phyloP scores from a whole-genome alignment of 1,139 yeast genomes.

The Yamadazyma triangularis region DNA sequence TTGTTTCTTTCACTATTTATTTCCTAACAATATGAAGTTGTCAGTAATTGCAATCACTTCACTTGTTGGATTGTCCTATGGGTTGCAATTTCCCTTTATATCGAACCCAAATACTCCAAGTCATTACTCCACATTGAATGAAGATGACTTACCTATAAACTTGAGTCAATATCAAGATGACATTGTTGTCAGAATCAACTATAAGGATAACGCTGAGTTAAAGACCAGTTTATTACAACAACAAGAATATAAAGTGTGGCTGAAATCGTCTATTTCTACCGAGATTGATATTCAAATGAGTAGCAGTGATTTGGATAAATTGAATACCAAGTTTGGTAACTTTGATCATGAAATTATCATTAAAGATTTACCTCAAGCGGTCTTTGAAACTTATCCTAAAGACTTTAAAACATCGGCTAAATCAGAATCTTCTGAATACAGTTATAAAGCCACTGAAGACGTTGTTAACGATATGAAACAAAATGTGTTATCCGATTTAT shows the following conservation, averaged over 20 bases:
- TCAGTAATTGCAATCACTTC: not conserved
- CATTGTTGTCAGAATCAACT: slow-evolving; percentile 45
- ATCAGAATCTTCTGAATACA: slow-evolving; percentile 7
- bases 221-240: slow-evolving; percentile 14
- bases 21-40: not conserved
- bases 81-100: slow-evolving; percentile 2
- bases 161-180: slow-evolving; percentile 46
- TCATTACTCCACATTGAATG: slow-evolving; percentile 15
- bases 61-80: not conserved
- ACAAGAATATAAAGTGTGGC: slow-evolving; percentile 25
- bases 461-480: slow-evolving; percentile 14
- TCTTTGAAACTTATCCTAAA: slow-evolving; percentile 52
- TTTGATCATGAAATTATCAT: slow-evolving; percentile 37
- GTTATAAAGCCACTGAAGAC: slow-evolving; percentile 17
- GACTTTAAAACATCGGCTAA: slow-evolving; percentile 10
- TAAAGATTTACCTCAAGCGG: slow-evolving; percentile 51
- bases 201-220: slow-evolving; percentile 15
- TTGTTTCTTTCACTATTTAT: too few relatives aligned
- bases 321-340: slow-evolving; percentile 17
- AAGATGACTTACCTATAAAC: slow-evolving; percentile 39
- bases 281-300: slow-evolving; percentile 35
- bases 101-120: not conserved
- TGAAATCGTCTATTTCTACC: slow-evolving; percentile 16
- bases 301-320: slow-evolving; percentile 16
- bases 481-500: slow-evolving; percentile 35